Percentiles rank a stretch among this genome's conserved stretches.
These are phyloP conservation scores for Penicillium oxalicum DNA, from an alignment of 2,329 filamentous ascomycete genomes.

Conservation along the genomic window DNA sequence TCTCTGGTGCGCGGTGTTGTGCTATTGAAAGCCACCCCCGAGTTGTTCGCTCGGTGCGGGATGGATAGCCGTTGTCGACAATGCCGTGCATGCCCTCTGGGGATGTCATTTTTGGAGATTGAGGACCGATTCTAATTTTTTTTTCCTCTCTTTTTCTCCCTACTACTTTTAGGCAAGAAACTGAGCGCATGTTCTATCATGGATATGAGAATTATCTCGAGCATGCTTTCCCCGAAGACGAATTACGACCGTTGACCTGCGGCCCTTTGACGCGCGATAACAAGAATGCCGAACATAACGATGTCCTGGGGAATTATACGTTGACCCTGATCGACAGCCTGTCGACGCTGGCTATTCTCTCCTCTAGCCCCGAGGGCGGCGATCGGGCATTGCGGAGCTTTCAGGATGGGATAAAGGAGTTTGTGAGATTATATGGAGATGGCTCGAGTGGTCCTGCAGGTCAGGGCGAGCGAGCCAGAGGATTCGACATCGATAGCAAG, in stretches of 20 bases:
- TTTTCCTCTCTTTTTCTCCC: background rate
- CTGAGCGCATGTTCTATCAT: slow-evolving; percentile 82
- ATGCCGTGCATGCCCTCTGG: background rate
- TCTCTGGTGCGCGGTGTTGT: background rate
- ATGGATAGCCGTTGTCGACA: background rate
- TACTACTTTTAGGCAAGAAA: slow-evolving; percentile 35
- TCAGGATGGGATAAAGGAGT: slow-evolving; percentile 67
- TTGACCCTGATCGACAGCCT: slow-evolving; percentile 92
- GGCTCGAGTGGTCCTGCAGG: slow-evolving; percentile 64
- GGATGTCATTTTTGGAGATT: background rate
- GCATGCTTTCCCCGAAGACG: slow-evolving; percentile 92
- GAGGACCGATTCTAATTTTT: too few relatives aligned
- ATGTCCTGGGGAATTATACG: slow-evolving; percentile 95
- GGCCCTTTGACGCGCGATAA: slow-evolving; percentile 76
- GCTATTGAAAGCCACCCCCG: background rate
- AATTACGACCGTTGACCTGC: slow-evolving; percentile 82
- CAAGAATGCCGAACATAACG: slow-evolving; percentile 79
- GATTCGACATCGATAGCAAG: slow-evolving; percentile 94
- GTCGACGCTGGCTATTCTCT: slow-evolving; percentile 86
- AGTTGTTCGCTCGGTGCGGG: background rate
- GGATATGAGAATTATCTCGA: slow-evolving; percentile 93
- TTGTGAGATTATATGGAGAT: slow-evolving; percentile 83
- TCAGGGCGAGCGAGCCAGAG: slow-evolving; percentile 64
- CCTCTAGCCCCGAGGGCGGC: slow-evolving; percentile 55
- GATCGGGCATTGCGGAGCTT: slow-evolving; percentile 65